Percentiles rank a stretch among this genome's conserved stretches.
Evolutionary conservation across 2,329 filamentous ascomycete genomes (phyloP).

Genomic region (Fusarium scirpi): DNA sequence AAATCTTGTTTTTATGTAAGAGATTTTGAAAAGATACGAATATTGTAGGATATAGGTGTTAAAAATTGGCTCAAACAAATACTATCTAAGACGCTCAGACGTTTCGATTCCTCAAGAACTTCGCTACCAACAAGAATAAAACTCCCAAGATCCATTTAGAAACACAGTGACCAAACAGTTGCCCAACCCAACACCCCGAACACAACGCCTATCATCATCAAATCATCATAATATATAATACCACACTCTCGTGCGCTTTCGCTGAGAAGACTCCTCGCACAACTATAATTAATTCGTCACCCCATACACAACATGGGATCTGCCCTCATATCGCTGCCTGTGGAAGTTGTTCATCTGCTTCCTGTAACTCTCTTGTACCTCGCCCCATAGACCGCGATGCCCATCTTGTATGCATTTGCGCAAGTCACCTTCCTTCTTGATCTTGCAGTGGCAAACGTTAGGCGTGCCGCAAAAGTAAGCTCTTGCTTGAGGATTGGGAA

Average conservation of each 20-base stretch:
- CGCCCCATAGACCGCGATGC: conserved; percentile 48
- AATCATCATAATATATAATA: not conserved
- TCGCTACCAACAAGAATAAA: not conserved
- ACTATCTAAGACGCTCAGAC: not conserved
- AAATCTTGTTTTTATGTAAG: not conserved
- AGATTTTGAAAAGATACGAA: not conserved
- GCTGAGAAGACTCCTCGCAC: accelerated
- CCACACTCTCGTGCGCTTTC: not conserved
- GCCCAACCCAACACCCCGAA: not conserved
- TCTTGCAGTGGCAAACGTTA: conserved; percentile 46
- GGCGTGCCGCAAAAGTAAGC: conserved; percentile 48
- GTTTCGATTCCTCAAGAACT: not conserved
- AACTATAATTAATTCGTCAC: conserved; percentile 19
- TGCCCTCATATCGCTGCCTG: conserved; percentile 35
- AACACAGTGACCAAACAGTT: not conserved
- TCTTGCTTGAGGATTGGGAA: conserved; percentile 39
- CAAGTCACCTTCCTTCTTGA: conserved; percentile 41
- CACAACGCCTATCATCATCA: not conserved
- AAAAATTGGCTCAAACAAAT: not conserved
- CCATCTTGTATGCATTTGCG: conserved; percentile 42
- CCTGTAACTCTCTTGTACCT: conserved; percentile 49
- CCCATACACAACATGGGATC: conserved; percentile 41
- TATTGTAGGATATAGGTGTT: not conserved
- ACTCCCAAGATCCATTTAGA: not conserved
- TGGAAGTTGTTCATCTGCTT: conserved; percentile 42